Evolutionary conservation across 768 basidiomycete species (phyloP), one percentile per base, ranked within the genome.

Genomic region (Collybia mongolica): DNA sequence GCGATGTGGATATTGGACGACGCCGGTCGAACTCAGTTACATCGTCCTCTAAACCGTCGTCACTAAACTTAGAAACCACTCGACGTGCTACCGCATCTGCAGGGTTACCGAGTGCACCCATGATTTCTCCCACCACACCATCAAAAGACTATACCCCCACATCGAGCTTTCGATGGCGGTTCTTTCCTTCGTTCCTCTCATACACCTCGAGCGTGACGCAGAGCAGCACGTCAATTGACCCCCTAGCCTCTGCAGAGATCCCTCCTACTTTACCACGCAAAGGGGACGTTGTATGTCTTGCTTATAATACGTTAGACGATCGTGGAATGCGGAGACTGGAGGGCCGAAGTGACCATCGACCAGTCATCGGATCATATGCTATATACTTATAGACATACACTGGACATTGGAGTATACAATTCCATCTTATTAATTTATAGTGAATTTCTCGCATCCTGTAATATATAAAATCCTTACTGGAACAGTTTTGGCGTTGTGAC

Each of bases 291-390:
- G 66, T 83, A 6, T 90, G 89, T 59, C 63, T 93, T 2, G 69
- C 70, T 38, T 95, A 95, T 61, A 68, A 79, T 54, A 89, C 86
- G 12, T 73, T 93, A 17, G 82, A 88, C 54, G 90, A 95, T 61
- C 72, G 75, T 24, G 81, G 72, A 6, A 93, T 95, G 86, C 75
- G 82, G 36, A 73, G 78, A 49, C 65, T 95, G 48, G 86, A 88
- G 64, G 91, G 88, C 14, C 77, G 86, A 38, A 88, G 86, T 55
- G 91, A 94, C 64, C 91, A 94, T 62, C 71, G 91, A 32, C 91
- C 91, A 0, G 90, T 93, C n/a, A 81, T 90, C 53, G 88, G 88
- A 48, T 79, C 80, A 19, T 93, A 88, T 61, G 81, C 80, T 37
- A 72, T 88, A 44, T 90, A 86, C 67, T 56, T 88, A 26, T 86